Base-by-base conservation (phyloP, 495 filamentous ascomycete genomes). In the Podospora sp. region DNA sequence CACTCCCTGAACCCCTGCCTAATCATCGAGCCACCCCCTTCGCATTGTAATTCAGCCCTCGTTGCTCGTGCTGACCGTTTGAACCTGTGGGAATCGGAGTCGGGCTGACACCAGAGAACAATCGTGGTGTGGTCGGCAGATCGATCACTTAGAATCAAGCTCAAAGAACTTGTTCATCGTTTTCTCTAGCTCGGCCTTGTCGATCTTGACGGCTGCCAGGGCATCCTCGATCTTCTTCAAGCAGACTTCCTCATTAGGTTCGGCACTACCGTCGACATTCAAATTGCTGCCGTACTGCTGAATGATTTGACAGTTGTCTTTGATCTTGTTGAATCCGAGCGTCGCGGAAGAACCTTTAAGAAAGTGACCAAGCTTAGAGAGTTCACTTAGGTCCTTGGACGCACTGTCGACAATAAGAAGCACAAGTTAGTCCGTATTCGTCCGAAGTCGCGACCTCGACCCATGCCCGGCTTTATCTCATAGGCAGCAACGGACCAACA, bases 341-440 rank as follows among this genome's bases (percentile, higher is more conserved):
- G 96, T 98, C 21, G 95, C 95, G 11, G 94, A 97, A n/a, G 94
- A 97, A 49, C 95, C 95, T 79, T 99, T 99, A 62, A 99, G 82
- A 81, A 97, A 99, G 79, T 99, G 95, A 25, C 95, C 95, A 26
- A 96, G 87, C 18, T 82, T 82, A 20, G 94, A 97, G 18, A 99
- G 88, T 63, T 87, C 80, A 3, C 76, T 76, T 46, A 97, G 88
- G 66, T 96, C 83, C 67, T 81, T 80, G 12, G 82, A 71, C 68
- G 84, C 74, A 40, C 94, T 97, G 40, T 46, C 16, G 11, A 46
- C 2, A 14, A 2, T 2, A 46, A 6, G 40, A 14, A 14, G 9
- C 69, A n/a, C 21, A 40, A 53, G 50, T 26, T 51, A 16, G 35
- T 22, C 3, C 21, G 20, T 12, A 27, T 63, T 55, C 35, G 49